phyloP scores from a whole-genome alignment of 257 asterid genomes.

The Galeopsis tetrahit region DNA sequence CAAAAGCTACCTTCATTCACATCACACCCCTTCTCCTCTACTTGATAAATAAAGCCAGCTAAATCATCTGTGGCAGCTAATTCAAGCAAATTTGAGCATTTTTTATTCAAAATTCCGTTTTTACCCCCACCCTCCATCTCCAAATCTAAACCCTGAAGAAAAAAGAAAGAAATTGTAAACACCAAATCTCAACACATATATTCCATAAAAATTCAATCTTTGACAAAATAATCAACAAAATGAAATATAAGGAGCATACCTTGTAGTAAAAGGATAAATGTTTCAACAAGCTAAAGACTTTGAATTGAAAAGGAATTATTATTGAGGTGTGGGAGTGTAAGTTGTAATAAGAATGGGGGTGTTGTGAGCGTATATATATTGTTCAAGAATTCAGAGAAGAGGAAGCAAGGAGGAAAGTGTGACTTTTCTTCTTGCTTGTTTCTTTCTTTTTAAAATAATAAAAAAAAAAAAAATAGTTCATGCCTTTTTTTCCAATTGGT shows the following conservation, averaged over 20 bases:
- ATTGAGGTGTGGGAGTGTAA: constrained; percentile 19
- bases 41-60: constrained; percentile 52
- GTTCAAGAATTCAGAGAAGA: constrained; percentile 26
- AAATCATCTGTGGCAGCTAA: constrained; percentile 76
- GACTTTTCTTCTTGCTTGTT: constrained; percentile 61
- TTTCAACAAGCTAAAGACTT: constrained; percentile 24
- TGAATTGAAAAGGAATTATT: constrained; percentile 6
- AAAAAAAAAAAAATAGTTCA: not conserved
- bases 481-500: constrained; percentile 38
- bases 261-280: constrained; percentile 19
- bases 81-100: constrained; percentile 75
- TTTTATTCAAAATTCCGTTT: constrained; percentile 27
- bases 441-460: not conserved
- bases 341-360: constrained; percentile 27
- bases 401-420: constrained; percentile 71
- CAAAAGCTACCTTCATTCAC: constrained; percentile 65
- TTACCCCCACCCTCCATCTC: constrained; percentile 55
- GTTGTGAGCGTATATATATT: constrained; percentile 47
- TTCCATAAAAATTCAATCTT: constrained; percentile 38
- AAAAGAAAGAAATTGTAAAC: constrained; percentile 29
- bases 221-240: constrained; percentile 10
- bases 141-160: constrained; percentile 52
- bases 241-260: constrained; percentile 39
- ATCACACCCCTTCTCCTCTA: constrained; percentile 63
- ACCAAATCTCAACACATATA: constrained; percentile 17